These are phyloP conservation scores for Boechera retrofracta DNA, from an alignment of 345 rosid genomes.

Conservation along the genomic window DNA sequence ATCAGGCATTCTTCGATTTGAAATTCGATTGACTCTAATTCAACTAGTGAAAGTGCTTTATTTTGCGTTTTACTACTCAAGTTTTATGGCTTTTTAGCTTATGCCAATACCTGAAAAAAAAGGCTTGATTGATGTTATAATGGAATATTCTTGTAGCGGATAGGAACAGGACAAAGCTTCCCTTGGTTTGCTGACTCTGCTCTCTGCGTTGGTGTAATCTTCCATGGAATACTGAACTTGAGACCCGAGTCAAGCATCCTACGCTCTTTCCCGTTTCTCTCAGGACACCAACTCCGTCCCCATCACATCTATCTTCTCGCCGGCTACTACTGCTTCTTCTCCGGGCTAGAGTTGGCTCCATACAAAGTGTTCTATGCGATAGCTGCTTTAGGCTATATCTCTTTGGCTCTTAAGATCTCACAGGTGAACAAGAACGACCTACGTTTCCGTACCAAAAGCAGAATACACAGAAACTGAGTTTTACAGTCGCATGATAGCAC, in stretches of 20 bases:
- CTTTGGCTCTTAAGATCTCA: slow-evolving; percentile 55
- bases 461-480: slow-evolving; percentile 76
- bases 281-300: slow-evolving; percentile 56
- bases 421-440: slow-evolving; percentile 62
- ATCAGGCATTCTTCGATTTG: not conserved
- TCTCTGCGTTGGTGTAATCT: slow-evolving; percentile 70
- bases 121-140: not conserved
- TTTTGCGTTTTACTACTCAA: not conserved
- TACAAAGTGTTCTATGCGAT: slow-evolving; percentile 77
- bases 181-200: slow-evolving; percentile 83
- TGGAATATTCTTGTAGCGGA: slow-evolving; percentile 63
- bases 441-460: slow-evolving; percentile 63
- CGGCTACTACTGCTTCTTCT: slow-evolving; percentile 70
- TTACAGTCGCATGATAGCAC: not conserved
- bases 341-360: slow-evolving; percentile 79
- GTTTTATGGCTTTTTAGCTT: not conserved
- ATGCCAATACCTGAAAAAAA: slow-evolving; percentile 10
- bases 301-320: slow-evolving; percentile 62
- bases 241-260: slow-evolving; percentile 67
- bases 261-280: slow-evolving; percentile 54
- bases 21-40: not conserved
- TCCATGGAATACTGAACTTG: slow-evolving; percentile 63
- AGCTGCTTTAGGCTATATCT: slow-evolving; percentile 70
- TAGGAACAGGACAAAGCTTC: slow-evolving; percentile 73
- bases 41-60: not conserved